Conservation (phyloP, 2,329 filamentous ascomycete species). For the Elsinoe batatas region DNA sequence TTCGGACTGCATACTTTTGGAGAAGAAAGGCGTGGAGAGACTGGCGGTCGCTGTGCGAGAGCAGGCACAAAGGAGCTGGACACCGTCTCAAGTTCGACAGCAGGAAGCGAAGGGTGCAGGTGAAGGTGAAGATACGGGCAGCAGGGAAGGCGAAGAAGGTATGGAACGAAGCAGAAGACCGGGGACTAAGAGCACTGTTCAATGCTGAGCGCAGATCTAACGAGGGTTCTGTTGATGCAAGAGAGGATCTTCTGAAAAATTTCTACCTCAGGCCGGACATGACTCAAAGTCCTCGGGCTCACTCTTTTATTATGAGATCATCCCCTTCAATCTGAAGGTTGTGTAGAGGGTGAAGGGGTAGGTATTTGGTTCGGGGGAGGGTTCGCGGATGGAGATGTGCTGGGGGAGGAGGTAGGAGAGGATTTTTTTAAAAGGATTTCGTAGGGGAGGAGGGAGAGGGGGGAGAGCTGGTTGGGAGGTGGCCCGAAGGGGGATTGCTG, state of each 20-base stretch:
- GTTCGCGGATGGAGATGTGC: background rate
- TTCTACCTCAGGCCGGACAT: too few relatives aligned
- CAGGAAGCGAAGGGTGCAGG: slow-evolving; percentile 15
- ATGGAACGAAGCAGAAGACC: background rate
- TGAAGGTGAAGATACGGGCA: slow-evolving; percentile 5
- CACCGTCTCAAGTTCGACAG: slow-evolving; percentile 9
- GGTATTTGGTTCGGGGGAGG: background rate
- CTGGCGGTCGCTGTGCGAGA: slow-evolving; percentile 20
- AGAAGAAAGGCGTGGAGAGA: slow-evolving; percentile 19
- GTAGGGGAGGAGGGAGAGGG: background rate
- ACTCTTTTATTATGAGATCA: too few relatives aligned
- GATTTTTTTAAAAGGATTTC: background rate
- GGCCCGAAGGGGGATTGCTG: background rate
- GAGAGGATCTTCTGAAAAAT: background rate
- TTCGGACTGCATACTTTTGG: slow-evolving; percentile 22
- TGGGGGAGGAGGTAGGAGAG: background rate
- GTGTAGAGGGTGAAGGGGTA: background rate
- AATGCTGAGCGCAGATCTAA: background rate
- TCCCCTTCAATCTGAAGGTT: too few relatives aligned
- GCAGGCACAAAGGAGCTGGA: slow-evolving; percentile 15
- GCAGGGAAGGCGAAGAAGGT: slow-evolving; percentile 6
- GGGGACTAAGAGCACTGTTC: too few relatives aligned
- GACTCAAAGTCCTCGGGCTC: too few relatives aligned
- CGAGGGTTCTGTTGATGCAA: background rate
- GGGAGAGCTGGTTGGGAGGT: background rate